Evolutionary conservation across 1,139 yeast genomes (phyloP), one percentile per base, ranked within the genome.

Genomic region (Scheffersomyces segobiensis): DNA sequence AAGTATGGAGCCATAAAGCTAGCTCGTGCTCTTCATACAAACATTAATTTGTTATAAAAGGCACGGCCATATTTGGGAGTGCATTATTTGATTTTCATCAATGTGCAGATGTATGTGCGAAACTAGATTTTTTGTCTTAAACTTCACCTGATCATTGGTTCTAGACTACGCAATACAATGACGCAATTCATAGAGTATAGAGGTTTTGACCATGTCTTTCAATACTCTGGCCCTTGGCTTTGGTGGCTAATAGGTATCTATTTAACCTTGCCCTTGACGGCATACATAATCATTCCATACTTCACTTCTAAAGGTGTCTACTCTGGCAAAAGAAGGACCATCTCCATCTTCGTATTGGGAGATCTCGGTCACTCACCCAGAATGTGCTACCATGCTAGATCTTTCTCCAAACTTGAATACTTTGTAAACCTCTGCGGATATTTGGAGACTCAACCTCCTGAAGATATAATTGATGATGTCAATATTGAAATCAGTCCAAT

Each of bases 291-390:
- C 0, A 59, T 79, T 3, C 84, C 84, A 7, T 70, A 67, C 52
- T 57, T 72, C 57, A 57, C 63, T 49, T 54, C 67, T 22, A 66
- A 65, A 50, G 65, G 69, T 18, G 61, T 63, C 8, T 58, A 60
- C 53, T 53, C 67, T 14, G 67, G 68, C 2, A 65, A 68, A 59
- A 75, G 82, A 62, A 83, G 77, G 63, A 77, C 91, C 52, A 86
- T 92, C 3, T 82, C 91, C 8, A 87, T 95, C 32, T 82, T 91
- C 59, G 99, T 95, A 1, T 77, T 96, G 32, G 99, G 99, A 1
- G 99, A 95, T 69, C 72, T 96, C 56, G 98, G 97, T 17, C 96
- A 93, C 67, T 93, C 98, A 1, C 99, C 99, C 5, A 79, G 99
- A 61, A 95, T 95, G 91, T 84, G 89, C 66, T 91, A 95, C 72